These are phyloP conservation scores for Discostella pseudostelligera DNA, from an alignment of 108 stramenopile genomes.

Conservation along the genomic window DNA sequence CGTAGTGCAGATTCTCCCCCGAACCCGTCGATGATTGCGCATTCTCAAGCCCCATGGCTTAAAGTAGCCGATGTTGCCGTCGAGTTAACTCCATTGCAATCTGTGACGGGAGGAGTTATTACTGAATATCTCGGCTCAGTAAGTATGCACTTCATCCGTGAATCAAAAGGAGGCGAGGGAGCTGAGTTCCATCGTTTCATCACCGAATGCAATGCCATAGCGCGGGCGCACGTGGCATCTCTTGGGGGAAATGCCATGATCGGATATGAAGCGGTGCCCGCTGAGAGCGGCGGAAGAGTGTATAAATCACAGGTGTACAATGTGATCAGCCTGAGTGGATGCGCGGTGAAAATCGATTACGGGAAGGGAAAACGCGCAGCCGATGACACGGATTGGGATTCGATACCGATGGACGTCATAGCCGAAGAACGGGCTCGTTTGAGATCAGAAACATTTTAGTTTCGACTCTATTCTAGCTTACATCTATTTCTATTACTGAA, in stretches of 20 bases:
- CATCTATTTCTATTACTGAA: too few relatives aligned
- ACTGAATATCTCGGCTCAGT: conserved; percentile 80
- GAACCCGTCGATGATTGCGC: neutral
- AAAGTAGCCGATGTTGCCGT: conserved; percentile 72
- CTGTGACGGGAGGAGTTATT: conserved; percentile 69
- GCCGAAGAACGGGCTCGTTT: conserved; percentile 22
- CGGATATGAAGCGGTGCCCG: conserved; percentile 81
- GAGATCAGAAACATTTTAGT: conserved; percentile 26
- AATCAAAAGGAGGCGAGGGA: conserved; percentile 79
- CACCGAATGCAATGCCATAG: conserved; percentile 90
- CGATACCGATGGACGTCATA: conserved; percentile 2
- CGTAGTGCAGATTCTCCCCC: neutral
- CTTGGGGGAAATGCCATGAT: conserved; percentile 92
- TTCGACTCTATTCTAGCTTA: too few relatives aligned
- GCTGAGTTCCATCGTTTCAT: conserved; percentile 85
- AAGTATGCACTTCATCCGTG: conserved; percentile 90
- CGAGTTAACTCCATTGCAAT: conserved; percentile 72
- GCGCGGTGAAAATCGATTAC: conserved; percentile 67
- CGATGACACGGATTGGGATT: conserved; percentile 16
- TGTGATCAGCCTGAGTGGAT: conserved; percentile 72
- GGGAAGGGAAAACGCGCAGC: conserved; percentile 12
- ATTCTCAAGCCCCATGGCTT: conserved; percentile 26
- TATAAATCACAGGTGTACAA: conserved; percentile 90
- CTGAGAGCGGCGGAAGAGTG: conserved; percentile 84
- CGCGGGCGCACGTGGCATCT: conserved; percentile 84